A percentile compares a stretch with the other conserved stretches of the same genome.
Evolutionary conservation across 2,329 filamentous ascomycete genomes (phyloP).

Genomic region (Neopestalotiopsis clavispora): DNA sequence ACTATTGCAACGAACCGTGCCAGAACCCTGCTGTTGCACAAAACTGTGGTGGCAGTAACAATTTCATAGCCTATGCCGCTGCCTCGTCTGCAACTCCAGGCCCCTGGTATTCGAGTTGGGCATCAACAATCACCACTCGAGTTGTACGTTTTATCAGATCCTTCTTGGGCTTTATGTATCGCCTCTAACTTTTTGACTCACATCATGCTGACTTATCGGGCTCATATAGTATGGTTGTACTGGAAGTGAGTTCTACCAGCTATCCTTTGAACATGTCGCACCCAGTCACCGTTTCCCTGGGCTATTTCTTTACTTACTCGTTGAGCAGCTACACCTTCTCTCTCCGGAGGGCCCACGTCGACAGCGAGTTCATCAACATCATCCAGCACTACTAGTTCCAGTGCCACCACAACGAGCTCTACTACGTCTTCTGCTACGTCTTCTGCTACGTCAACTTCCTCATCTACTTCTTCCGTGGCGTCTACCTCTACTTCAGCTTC

Average conservation of each 20-base stretch:
- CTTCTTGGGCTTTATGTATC: background rate
- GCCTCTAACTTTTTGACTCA: background rate
- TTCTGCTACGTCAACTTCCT: background rate
- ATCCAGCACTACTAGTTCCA: background rate
- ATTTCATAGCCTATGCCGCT: background rate
- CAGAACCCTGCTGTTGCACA: background rate
- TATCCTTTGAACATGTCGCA: too few relatives aligned
- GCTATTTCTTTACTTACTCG: background rate
- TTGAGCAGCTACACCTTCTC: background rate
- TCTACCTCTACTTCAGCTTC: background rate
- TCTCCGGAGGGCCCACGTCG: background rate
- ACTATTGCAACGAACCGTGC: slow-evolving; percentile 14
- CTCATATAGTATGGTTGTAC: slow-evolving; percentile 9
- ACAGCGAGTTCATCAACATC: background rate
- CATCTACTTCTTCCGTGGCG: background rate
- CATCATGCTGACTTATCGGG: too few relatives aligned
- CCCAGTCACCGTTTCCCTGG: background rate
- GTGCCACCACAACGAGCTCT: background rate
- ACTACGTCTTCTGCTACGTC: background rate
- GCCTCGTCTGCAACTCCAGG: background rate
- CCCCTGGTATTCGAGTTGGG: background rate
- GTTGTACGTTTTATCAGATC: background rate
- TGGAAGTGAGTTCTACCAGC: background rate
- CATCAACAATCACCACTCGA: background rate
- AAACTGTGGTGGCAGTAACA: background rate